Base-by-base conservation (phyloP, 345 rosid species). In the Camelina laxa region DNA sequence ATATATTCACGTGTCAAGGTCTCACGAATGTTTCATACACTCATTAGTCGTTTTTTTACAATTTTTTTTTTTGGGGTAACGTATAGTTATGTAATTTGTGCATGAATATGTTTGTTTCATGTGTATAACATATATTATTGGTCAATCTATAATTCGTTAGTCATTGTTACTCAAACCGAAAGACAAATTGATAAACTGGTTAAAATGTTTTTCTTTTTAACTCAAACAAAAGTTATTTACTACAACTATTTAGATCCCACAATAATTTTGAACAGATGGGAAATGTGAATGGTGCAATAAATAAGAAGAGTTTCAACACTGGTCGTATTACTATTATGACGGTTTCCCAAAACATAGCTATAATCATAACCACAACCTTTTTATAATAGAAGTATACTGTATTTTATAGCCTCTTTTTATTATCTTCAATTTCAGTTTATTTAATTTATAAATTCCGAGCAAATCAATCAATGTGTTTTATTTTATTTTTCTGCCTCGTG, bases 291-390 rank as follows among this genome's bases (percentile, higher is more conserved):
- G 71, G 72, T 47, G 76, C 62, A 70, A 39, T 77, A 77, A 77
- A 70, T 77, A 57, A 65, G 67, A 65, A 63, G 75, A 27, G 60
- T 48, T 65, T 66, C 68, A 63, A 71, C 48, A 71, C 33, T 64
- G 67, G 72, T 65, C 62, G 63, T 65, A 41, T 50, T 50, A 56
- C 56, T 64, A 70, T 65, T 72, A 65, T 58, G 77, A 77, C 64
- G 63, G 81, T 77, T 77, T 71, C 77, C 73, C 77, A 59, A 72
- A 77, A 50, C 51, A 50, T 58, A 59, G 51, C 77, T 59, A 77
- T 59, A 71, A 64, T 76, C 80, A 77, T 77, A 50, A 24, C 72
- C 42, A 59, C 63, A 31, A 1, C 14, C 60, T 70, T 70, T 55
- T 69, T 35, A 55, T 27, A 45, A 42, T 21, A 21, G 0, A 61